Evolutionary conservation across 2,329 filamentous ascomycete genomes (phyloP).

Genomic region (Pyrenophora tritici-repentis): DNA sequence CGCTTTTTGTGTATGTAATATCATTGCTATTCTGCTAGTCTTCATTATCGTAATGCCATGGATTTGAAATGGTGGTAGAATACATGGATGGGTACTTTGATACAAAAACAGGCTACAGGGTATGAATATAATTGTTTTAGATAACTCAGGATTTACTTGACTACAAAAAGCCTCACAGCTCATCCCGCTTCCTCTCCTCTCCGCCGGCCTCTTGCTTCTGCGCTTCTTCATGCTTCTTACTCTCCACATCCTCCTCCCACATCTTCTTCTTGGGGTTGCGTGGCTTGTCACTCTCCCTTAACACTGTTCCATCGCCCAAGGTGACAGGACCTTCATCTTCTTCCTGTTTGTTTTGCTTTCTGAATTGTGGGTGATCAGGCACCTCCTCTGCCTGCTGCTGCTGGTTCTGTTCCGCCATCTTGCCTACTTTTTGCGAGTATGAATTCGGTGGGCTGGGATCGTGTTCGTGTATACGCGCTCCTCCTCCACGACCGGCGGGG

Average conservation of each 20-base stretch:
- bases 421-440: conserved; percentile 42
- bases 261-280: conserved; percentile 66
- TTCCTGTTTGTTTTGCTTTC: conserved; percentile 27
- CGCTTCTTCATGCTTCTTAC: conserved; percentile 34
- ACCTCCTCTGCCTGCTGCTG: conserved; percentile 29
- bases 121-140: background rate
- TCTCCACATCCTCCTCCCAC: conserved; percentile 58
- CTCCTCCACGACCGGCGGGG: conserved; percentile 57
- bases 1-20: no score
- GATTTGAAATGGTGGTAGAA: no score
- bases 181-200: conserved; percentile 25
- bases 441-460: conserved; percentile 45
- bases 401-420: conserved; percentile 29
- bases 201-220: conserved; percentile 20
- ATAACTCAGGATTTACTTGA: background rate
- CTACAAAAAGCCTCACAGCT: conserved; percentile 20
- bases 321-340: conserved; percentile 42
- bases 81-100: no score
- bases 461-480: conserved; percentile 50
- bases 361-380: conserved; percentile 30
- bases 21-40: no score
- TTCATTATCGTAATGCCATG: no score
- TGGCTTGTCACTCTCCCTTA: conserved; percentile 48
- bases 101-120: no score
- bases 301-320: conserved; percentile 54